Evolutionary conservation across 805 yeast species (phyloP).

Genomic region (Candida fluviatilis): DNA sequence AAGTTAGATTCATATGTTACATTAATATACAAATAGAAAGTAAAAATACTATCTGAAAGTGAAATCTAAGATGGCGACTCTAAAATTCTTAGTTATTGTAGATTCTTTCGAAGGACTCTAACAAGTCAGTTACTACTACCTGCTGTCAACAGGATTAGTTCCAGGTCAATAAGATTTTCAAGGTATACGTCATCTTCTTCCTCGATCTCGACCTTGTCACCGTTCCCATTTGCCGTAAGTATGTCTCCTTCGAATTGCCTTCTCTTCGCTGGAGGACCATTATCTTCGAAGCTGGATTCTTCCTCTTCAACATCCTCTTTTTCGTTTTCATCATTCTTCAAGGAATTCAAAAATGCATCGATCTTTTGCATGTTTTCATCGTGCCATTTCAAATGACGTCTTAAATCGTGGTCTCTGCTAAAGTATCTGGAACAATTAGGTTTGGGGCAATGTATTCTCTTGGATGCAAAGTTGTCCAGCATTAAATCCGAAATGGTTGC

Average conservation of each 20-base stretch:
- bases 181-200: constrained; percentile 15
- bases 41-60: not conserved
- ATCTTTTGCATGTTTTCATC: constrained; percentile 27
- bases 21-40: not conserved
- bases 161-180: constrained; percentile 21
- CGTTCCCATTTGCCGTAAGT: not conserved
- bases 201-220: not conserved
- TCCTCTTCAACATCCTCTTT: constrained; percentile 4
- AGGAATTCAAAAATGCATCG: constrained; percentile 23
- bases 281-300: not conserved
- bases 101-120: too few species aligned
- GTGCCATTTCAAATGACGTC: constrained; percentile 54
- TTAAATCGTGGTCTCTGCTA: constrained; percentile 43
- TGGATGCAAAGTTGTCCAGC: constrained; percentile 30
- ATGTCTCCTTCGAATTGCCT: not conserved
- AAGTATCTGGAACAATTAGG: constrained; percentile 52
- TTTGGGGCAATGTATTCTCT: constrained; percentile 43
- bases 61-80: too few species aligned
- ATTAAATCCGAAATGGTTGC: constrained; percentile 34
- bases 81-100: too few species aligned
- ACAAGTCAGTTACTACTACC: too few species aligned
- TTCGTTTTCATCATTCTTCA: constrained; percentile 14
- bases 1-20: not conserved
- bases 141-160: constrained; percentile 16
- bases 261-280: constrained; percentile 7